Conservation (phyloP, 306 rosid genomes). For the Cicer chorassanicum region DNA sequence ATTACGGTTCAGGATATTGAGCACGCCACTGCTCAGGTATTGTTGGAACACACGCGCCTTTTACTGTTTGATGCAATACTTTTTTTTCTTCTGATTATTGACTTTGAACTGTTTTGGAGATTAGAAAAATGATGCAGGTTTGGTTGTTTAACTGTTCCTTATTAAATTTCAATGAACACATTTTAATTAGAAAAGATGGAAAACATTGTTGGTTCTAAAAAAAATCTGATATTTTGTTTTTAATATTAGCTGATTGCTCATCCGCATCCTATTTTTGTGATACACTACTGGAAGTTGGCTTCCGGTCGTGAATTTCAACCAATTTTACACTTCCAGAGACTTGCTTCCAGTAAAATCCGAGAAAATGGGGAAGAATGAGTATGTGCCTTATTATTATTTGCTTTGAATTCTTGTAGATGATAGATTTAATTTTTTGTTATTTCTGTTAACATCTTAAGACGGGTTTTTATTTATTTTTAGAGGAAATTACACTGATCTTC, state of each 20-base stretch:
- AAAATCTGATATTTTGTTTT: neutral
- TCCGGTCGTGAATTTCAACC: too few species aligned
- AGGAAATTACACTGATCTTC: too few species aligned
- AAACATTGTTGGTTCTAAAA: neutral
- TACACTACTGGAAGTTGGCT: too few species aligned
- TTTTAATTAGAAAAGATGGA: neutral
- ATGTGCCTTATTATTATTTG: neutral
- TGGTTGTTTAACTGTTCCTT: neutral
- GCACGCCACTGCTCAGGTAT: conserved; percentile 87
- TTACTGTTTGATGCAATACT: conserved; percentile 48
- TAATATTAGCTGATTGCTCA: too few species aligned
- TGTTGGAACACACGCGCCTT: conserved; percentile 25
- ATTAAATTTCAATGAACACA: neutral
- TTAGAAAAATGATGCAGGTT: neutral
- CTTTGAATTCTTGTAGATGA: neutral
- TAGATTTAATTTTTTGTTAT: neutral
- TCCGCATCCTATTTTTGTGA: too few species aligned
- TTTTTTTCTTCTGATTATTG: neutral
- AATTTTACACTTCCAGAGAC: too few species aligned
- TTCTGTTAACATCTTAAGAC: neutral
- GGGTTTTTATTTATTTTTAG: neutral
- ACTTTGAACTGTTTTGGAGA: neutral
- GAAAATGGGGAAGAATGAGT: too few species aligned
- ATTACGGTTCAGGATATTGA: conserved; percentile 73
- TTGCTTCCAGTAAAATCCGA: too few species aligned